Evolutionary conservation across 106 monocot genomes (phyloP), one percentile per base, ranked within the genome.

Genomic region (Acanthochlamys bracteata): DNA sequence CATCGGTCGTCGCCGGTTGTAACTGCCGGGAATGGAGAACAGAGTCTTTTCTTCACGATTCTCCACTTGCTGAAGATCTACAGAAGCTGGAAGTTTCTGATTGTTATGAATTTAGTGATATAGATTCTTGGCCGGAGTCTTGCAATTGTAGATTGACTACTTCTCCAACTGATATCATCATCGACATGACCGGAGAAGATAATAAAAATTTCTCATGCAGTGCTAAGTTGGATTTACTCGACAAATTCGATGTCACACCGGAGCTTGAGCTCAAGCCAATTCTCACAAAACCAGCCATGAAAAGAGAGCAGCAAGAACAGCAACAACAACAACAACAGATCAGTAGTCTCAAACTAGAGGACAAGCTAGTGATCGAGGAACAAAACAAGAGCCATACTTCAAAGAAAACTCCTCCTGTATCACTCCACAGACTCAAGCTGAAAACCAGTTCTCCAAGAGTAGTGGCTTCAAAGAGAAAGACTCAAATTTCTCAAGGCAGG

Each of bases 251-350:
- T 27, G 42, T n/a, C 23, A 40, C 61, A 7, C 15, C 53, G 3
- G 70, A 73, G 39, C 61, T 63, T 61, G 47, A 66, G 6, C 79
- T 86, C 19, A 78, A 76, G 11, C 89, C 83, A 19, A 85, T 93
- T 47, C 19, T 73, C 7, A 89, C 83, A 10, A 93, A 80, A 51
- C 76, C 74, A 0, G n/a, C 51, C 0, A 49, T 21, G 42, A 52
- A 46, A 33, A 24, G 55, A 67, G 39, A 39, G 39, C 33, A 59
- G 10, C 59, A 59, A 33, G 3, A 13, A 25, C 24, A 24, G n/a
- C 13, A 7, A 19, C 6, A 59, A 26, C 59, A 59, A 33, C 24
- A 13, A 25, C 24, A 24, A 22, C 13, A 7, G 33, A 16, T 12
- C 9, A 15, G 14, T 3, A 25, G 41, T 33, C 33, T 33, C 33